These are phyloP conservation scores for Brassica cretica DNA, from an alignment of 345 rosid genomes.

Conservation along the genomic window DNA sequence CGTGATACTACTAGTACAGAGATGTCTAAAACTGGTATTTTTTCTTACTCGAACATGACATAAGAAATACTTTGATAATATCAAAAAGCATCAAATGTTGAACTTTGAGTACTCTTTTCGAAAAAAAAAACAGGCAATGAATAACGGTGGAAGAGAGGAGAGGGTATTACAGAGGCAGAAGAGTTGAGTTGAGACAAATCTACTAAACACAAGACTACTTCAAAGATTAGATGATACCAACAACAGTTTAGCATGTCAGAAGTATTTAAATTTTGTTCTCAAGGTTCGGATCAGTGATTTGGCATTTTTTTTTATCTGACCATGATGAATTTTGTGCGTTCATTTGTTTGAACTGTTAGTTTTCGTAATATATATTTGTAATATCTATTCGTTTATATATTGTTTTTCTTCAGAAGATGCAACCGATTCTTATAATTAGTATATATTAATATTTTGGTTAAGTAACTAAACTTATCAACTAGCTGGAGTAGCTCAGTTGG, in stretches of 20 bases:
- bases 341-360: neutral
- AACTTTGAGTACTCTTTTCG: neutral
- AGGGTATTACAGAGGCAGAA: neutral
- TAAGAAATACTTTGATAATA: neutral
- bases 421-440: neutral
- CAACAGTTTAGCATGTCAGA: constrained; percentile 25
- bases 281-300: neutral
- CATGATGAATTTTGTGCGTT: neutral
- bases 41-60: constrained; percentile 9
- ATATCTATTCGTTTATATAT: neutral
- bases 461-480: neutral
- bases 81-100: neutral
- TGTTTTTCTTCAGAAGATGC: neutral
- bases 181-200: constrained; percentile 8
- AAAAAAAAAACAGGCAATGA: constrained; percentile 17
- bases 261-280: neutral
- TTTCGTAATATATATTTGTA: neutral
- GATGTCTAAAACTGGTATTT: constrained; percentile 44
- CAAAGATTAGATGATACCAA: constrained; percentile 10
- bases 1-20: constrained; percentile 16
- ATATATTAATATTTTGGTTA: neutral
- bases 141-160: constrained; percentile 19
- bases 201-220: constrained; percentile 1
- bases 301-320: neutral
- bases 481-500: constrained; percentile 96